Conservation (phyloP, 176 grass and related monocot species). For the Lolium multiflorum region DNA sequence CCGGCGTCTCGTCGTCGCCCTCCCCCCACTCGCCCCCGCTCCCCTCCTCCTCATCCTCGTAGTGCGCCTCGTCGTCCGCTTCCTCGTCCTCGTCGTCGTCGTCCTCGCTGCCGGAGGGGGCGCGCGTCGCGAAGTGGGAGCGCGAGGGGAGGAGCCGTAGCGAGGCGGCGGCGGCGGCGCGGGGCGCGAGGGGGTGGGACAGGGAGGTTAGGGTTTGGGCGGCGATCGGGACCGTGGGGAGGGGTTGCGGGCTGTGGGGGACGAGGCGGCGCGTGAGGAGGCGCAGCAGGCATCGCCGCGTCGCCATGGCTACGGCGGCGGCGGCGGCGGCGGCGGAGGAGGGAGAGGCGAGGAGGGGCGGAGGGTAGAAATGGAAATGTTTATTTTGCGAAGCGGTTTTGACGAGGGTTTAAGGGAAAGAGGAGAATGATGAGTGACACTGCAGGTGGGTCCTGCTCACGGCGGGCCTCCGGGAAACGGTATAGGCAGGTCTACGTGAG, state of each 20-base stretch:
- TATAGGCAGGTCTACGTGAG: no score
- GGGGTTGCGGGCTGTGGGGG: background rate
- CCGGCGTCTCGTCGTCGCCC: conserved; percentile 44
- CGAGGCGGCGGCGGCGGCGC: background rate
- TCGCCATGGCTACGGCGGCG: conserved; percentile 70
- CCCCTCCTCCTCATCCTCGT: conserved; percentile 49
- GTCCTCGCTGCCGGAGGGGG: conserved; percentile 40
- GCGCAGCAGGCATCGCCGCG: conserved; percentile 71
- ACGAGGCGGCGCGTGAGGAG: conserved; percentile 51
- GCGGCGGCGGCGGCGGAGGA: background rate
- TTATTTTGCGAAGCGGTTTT: conserved; percentile 32
- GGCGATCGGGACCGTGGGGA: conserved; percentile 20
- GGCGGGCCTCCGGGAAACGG: background rate
- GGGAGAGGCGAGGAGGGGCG: background rate
- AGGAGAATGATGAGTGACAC: conserved; percentile 5
- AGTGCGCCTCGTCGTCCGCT: conserved; percentile 54
- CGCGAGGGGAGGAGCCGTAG: conserved; percentile 34
- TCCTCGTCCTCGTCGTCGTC: conserved; percentile 59
- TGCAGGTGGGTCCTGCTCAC: conserved; percentile 11
- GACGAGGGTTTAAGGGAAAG: conserved; percentile 50
- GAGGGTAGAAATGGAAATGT: conserved; percentile 60
- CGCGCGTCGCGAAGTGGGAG: conserved; percentile 63
- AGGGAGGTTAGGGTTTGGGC: background rate
- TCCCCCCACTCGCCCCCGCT: conserved; percentile 58
- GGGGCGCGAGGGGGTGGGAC: conserved; percentile 1